These are phyloP conservation scores for Alternaria sp. DNA, from an alignment of 2,329 filamentous ascomycete genomes.

Conservation along the genomic window DNA sequence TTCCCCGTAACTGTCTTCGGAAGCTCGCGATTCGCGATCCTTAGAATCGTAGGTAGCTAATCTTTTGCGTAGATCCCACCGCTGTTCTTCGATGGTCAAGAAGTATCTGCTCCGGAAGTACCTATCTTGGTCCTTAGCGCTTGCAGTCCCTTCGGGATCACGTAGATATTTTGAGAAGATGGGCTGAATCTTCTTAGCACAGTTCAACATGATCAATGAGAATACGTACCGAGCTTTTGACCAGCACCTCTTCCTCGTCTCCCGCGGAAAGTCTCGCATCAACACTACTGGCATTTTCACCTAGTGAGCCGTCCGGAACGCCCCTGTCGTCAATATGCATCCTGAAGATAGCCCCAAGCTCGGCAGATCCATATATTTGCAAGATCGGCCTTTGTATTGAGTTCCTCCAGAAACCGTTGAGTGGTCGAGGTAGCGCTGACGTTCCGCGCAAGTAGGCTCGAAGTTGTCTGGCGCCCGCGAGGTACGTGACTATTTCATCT, in stretches of 20 bases:
- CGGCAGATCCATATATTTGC: conserved; percentile 57
- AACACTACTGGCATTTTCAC: conserved; percentile 51
- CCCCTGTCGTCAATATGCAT: conserved; percentile 47
- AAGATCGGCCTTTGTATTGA: conserved; percentile 56
- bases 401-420: conserved; percentile 61
- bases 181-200: conserved; percentile 31
- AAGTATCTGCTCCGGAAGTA: conserved; percentile 57
- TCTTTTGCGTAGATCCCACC: conserved; percentile 55
- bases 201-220: background rate
- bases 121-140: conserved; percentile 58
- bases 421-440: conserved; percentile 59
- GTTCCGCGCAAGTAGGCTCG: conserved; percentile 58
- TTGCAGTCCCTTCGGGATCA: conserved; percentile 57
- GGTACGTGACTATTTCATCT: conserved; percentile 50
- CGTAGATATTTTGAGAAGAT: conserved; percentile 54
- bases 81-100: conserved; percentile 54
- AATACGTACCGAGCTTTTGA: conserved; percentile 46
- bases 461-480: conserved; percentile 54
- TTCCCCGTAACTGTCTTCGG: conserved; percentile 61
- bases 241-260: conserved; percentile 60
- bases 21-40: conserved; percentile 56
- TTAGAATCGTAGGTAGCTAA: conserved; percentile 59
- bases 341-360: conserved; percentile 57
- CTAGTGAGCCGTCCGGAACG: conserved; percentile 46
- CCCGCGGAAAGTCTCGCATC: conserved; percentile 55